These are phyloP conservation scores for Leccinum fibrillosum DNA, from an alignment of 768 basidiomycete genomes.

Conservation along the genomic window DNA sequence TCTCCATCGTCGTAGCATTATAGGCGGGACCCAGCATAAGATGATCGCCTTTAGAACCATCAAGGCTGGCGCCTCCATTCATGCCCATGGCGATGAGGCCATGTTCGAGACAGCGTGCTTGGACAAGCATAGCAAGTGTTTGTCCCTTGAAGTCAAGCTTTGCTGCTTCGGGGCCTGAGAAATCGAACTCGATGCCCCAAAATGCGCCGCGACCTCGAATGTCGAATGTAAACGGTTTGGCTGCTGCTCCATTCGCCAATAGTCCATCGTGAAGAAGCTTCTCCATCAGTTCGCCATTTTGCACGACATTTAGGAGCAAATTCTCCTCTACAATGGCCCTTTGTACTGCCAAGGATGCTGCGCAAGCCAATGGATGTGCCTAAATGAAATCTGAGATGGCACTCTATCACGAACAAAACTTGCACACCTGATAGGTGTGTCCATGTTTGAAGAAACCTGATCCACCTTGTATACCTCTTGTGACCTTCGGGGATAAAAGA, in stretches of 20 bases:
- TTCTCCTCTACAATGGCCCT: constrained; percentile 66
- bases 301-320: constrained; percentile 61
- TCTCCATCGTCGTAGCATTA: constrained; percentile 66
- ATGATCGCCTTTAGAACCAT: constrained; percentile 73
- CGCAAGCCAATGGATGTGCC: constrained; percentile 74
- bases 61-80: constrained; percentile 62
- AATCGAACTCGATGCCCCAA: constrained; percentile 84
- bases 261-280: constrained; percentile 53
- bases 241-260: constrained; percentile 48
- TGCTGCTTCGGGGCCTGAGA: constrained; percentile 41
- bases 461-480: constrained; percentile 62
- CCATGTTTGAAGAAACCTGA: constrained; percentile 80
- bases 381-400: constrained; percentile 26
- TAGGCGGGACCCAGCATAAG: constrained; percentile 78
- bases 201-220: constrained; percentile 83
- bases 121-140: constrained; percentile 65
- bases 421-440: constrained; percentile 73
- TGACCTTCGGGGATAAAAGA: constrained; percentile 69
- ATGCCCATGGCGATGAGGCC: constrained; percentile 73
- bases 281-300: constrained; percentile 60
- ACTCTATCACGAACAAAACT: neutral
- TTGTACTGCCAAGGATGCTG: constrained; percentile 80
- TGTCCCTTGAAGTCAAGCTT: constrained; percentile 49
- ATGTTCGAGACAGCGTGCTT: constrained; percentile 64
- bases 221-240: constrained; percentile 70